phyloP scores from a whole-genome alignment of 179 eudicot genomes.

The Corrigiola litoralis region DNA sequence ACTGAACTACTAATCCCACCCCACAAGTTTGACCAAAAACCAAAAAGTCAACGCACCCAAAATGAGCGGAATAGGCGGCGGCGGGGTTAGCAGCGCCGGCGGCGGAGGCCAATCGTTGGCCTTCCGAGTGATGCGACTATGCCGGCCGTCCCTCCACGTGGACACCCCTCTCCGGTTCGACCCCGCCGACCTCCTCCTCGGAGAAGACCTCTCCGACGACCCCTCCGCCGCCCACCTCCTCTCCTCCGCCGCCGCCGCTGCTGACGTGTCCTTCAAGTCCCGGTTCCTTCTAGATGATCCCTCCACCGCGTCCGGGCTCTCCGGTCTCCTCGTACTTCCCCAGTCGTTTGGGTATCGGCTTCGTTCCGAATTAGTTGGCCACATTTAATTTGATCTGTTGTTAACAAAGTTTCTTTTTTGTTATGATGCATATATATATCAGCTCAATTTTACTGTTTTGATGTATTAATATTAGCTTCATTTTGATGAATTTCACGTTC shows the following conservation, averaged over 20 bases:
- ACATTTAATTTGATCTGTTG: background rate
- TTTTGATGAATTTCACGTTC: no score
- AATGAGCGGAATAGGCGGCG: no score
- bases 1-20: no score
- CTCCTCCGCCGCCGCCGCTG: slow-evolving; percentile 27
- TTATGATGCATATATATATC: no score
- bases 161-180: slow-evolving; percentile 83
- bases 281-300: slow-evolving; percentile 62
- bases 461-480: no score
- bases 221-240: slow-evolving; percentile 36
- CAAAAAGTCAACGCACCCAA: no score
- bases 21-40: no score
- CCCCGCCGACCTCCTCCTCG: slow-evolving; percentile 73
- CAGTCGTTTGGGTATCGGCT: slow-evolving; percentile 77
- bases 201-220: slow-evolving; percentile 72
- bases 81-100: background rate
- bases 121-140: slow-evolving; percentile 88
- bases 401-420: background rate
- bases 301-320: slow-evolving; percentile 60
- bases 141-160: slow-evolving; percentile 83
- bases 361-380: background rate
- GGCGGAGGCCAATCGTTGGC: slow-evolving; percentile 61
- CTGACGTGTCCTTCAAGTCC: slow-evolving; percentile 63
- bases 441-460: no score
- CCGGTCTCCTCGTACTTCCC: slow-evolving; percentile 91